A percentile compares a stretch with the other conserved stretches of the same genome.
Evolutionary conservation across 768 basidiomycete genomes (phyloP).

Genomic region (Tremella yokohamensis): DNA sequence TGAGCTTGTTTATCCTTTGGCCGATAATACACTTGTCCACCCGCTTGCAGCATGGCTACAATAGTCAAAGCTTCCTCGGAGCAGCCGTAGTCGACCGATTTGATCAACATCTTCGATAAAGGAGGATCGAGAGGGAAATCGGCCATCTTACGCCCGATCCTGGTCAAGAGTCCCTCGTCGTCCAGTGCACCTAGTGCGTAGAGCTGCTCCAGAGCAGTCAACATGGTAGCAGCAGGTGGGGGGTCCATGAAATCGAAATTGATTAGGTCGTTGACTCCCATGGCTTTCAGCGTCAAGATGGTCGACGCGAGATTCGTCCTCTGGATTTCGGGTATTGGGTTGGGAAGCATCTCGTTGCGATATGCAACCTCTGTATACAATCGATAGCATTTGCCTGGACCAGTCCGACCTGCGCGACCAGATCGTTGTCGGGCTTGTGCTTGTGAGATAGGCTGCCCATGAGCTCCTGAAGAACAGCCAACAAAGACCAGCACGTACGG

Average conservation of each 20-base stretch:
- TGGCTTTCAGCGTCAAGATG: slow-evolving; percentile 92
- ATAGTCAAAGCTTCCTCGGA: slow-evolving; percentile 97
- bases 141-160: slow-evolving; percentile 96
- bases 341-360: slow-evolving; percentile 97
- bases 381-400: slow-evolving; percentile 97
- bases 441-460: slow-evolving; percentile 77
- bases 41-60: slow-evolving; percentile 95
- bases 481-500: slow-evolving; percentile 53
- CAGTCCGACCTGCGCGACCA: slow-evolving; percentile 94
- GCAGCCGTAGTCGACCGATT: slow-evolving; percentile 93
- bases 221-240: slow-evolving; percentile 91
- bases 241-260: slow-evolving; percentile 99
- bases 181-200: slow-evolving; percentile 95
- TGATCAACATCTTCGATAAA: slow-evolving; percentile 95
- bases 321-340: slow-evolving; percentile 96
- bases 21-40: slow-evolving; percentile 86
- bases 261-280: slow-evolving; percentile 96
- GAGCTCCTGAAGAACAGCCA: background rate
- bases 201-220: slow-evolving; percentile 88
- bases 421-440: slow-evolving; percentile 93
- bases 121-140: slow-evolving; percentile 99
- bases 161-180: slow-evolving; percentile 90
- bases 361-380: slow-evolving; percentile 97
- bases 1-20: slow-evolving; percentile 99
- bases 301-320: slow-evolving; percentile 81